phyloP scores from a whole-genome alignment of 306 rosid genomes.

The Castanea crenata region DNA sequence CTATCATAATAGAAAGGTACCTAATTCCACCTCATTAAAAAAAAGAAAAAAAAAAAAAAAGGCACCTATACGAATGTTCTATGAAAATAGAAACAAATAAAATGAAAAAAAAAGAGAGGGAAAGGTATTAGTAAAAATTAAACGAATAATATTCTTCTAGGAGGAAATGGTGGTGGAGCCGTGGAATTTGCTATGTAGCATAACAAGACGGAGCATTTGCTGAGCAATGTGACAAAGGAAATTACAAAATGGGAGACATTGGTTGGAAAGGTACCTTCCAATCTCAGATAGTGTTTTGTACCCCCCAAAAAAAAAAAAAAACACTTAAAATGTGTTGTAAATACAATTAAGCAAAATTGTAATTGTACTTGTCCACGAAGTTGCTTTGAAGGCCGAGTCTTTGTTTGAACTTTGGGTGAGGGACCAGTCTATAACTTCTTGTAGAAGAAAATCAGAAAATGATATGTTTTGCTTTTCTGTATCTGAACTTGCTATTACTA shows the following conservation, averaged over 20 bases:
- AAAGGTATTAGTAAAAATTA: background rate
- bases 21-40: too few relatives aligned
- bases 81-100: background rate
- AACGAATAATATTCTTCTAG: too few relatives aligned
- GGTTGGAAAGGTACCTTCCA: background rate
- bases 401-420: background rate
- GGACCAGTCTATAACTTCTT: too few relatives aligned
- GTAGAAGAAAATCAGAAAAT: background rate
- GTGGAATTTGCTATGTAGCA: background rate
- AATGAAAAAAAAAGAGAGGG: background rate
- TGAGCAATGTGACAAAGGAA: background rate
- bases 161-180: background rate
- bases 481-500: too few relatives aligned
- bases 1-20: background rate
- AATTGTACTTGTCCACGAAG: background rate
- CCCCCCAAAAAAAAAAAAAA: background rate
- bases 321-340: background rate
- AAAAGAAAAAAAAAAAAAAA: too few relatives aligned
- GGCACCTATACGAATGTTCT: background rate
- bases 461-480: too few relatives aligned
- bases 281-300: background rate
- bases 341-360: background rate
- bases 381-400: background rate
- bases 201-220: background rate
- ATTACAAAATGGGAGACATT: background rate